phyloP scores from a whole-genome alignment of 2,329 filamentous ascomycete genomes.

The Stemphylium vesicarium region DNA sequence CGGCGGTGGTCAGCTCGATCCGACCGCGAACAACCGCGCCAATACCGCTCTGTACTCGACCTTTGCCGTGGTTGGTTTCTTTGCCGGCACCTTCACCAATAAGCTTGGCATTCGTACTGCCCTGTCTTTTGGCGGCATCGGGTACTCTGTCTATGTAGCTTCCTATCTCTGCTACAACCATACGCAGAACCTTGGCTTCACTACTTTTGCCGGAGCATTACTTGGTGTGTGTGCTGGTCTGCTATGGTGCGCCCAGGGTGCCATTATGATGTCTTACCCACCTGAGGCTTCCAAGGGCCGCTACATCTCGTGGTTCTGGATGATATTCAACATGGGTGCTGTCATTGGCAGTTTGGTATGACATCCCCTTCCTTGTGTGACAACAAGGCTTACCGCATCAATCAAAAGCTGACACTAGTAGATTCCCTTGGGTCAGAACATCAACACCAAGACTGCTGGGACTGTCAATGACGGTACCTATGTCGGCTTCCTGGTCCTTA shows the following conservation, averaged over 20 bases:
- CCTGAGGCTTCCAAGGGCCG: slow-evolving; percentile 80
- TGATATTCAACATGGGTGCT: slow-evolving; percentile 91
- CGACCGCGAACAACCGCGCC: slow-evolving; percentile 67
- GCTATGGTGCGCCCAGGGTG: slow-evolving; percentile 82
- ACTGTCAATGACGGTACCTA: slow-evolving; percentile 81
- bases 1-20: slow-evolving; percentile 56
- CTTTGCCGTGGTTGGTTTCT: slow-evolving; percentile 70
- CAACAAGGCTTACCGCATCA: not conserved
- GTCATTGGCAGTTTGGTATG: slow-evolving; percentile 79
- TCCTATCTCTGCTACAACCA: slow-evolving; percentile 75
- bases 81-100: slow-evolving; percentile 76
- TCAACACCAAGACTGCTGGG: slow-evolving; percentile 60
- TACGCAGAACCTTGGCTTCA: slow-evolving; percentile 70
- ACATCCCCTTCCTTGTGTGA: slow-evolving; percentile 46
- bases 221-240: slow-evolving; percentile 80
- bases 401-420: slow-evolving; percentile 33
- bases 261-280: slow-evolving; percentile 91
- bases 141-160: slow-evolving; percentile 77
- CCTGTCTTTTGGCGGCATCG: slow-evolving; percentile 74
- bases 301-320: slow-evolving; percentile 92
- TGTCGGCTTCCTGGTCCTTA: slow-evolving; percentile 85
- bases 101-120: slow-evolving; percentile 72
- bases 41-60: slow-evolving; percentile 75
- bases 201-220: slow-evolving; percentile 76
- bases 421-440: slow-evolving; percentile 77